Evolutionary conservation across 192 early-diverging fungal species (phyloP), one percentile per base, ranked within the genome.

Genomic region (Mycoemilia scoparia): DNA sequence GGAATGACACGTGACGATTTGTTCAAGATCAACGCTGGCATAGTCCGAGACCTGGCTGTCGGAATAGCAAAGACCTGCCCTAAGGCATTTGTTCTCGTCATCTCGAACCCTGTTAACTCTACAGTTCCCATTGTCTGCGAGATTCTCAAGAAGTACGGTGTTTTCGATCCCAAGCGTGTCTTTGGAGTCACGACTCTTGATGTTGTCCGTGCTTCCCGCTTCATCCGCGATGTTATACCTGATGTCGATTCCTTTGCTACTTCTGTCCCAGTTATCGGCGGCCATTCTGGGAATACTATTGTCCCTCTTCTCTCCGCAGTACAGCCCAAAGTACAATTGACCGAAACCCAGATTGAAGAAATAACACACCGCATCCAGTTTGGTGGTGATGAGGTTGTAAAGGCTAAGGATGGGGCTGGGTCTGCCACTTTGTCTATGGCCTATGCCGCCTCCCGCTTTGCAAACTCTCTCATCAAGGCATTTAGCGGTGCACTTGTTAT

Each of bases 1-100:
- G 87, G 87, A 20, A 96, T 96, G 91, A 87, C 91, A 45, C 79
- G 91, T 61, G 87, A 96, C 57, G 91, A 96, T 57, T 69, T 96
- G 41, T 96, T 96, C 77, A 88, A 90, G 66, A 90, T 77, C 66
- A 96, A 96, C 66, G 91, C 91, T 40, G 78, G 80, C 37, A 96
- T 96, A 41, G 84, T 90, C 52, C 70, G 73, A 43, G 75, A 59
- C 30, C 71, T 92, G 23, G 87, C 88, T 40, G 57, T 61, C 36
- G 84, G 74, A 29, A 69, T 72, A 36, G 89, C 86, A 21, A 62
- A 70, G 60, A 43, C 71, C 64, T 73, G 76, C 46, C 86, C 90
- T 41, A 76, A 80, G 45, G 90, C 87, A 29, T 69, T 83, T 63
- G 43, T 59, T 12, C 66, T 80, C 33, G 69, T 96, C 56, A 96